phyloP scores from a whole-genome alignment of 2,329 filamentous ascomycete genomes.

The Trichophyton rubrum region DNA sequence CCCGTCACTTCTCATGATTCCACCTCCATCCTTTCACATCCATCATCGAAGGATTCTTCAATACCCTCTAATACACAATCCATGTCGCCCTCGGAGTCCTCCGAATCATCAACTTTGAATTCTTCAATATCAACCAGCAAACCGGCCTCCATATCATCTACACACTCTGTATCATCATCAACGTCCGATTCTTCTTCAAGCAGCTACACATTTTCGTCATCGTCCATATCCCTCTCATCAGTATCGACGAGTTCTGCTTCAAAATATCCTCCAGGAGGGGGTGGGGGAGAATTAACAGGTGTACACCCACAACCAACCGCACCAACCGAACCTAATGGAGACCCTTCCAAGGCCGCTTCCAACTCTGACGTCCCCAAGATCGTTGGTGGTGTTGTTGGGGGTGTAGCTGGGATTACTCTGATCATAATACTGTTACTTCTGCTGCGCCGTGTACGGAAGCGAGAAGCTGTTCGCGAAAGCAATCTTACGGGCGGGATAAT shows the following conservation, averaged over 20 bases:
- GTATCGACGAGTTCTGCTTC: conserved; percentile 6
- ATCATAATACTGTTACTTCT: conserved; percentile 38
- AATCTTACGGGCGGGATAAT: not conserved
- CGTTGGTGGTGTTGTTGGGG: conserved; percentile 51
- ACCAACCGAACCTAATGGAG: conserved; percentile 2
- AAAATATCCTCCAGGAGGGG: conserved; percentile 4
- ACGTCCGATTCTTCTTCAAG: not conserved
- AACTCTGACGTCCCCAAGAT: conserved; percentile 39
- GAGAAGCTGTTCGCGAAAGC: conserved; percentile 13
- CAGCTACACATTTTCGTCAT: not conserved
- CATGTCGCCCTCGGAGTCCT: not conserved
- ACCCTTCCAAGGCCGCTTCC: conserved; percentile 6
- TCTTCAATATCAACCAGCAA: not conserved
- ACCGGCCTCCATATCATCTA: not conserved
- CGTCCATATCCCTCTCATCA: conserved; percentile 1
- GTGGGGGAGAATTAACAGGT: conserved; percentile 9
- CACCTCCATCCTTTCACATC: not conserved
- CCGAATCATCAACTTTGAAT: not conserved
- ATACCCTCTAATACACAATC: not conserved
- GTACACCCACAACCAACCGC: not conserved
- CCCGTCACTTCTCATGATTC: not conserved
- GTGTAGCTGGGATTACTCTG: conserved; percentile 45
- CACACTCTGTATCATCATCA: not conserved
- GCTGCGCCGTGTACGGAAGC: conserved; percentile 42
- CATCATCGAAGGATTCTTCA: not conserved